phyloP scores from a whole-genome alignment of 345 rosid genomes.

The Linum tenue region DNA sequence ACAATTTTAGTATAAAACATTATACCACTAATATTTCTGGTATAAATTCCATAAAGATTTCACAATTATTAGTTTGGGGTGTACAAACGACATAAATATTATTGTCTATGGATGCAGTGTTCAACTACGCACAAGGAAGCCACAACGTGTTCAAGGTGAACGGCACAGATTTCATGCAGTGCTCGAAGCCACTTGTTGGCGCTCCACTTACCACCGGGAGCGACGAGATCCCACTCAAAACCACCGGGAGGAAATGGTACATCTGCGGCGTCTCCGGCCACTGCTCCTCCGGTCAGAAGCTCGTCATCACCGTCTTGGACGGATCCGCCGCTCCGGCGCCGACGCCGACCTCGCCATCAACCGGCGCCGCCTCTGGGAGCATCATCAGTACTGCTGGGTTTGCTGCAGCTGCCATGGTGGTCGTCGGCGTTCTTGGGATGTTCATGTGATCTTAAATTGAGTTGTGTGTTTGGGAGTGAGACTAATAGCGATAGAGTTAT shows the following conservation, averaged over 20 bases:
- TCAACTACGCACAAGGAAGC: conserved; percentile 12
- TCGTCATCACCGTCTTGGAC: not conserved
- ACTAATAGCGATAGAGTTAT: not conserved
- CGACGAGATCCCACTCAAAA: no score
- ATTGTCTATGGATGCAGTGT: conserved; percentile 13
- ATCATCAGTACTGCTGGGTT: conserved; percentile 4
- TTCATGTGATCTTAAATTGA: not conserved
- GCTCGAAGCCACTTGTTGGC: conserved; percentile 9
- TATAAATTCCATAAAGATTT: no score
- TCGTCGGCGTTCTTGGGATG: not conserved
- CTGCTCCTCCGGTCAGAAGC: no score
- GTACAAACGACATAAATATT: no score
- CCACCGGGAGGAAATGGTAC: no score
- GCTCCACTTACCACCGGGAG: conserved; percentile 8
- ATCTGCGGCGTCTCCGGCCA: no score
- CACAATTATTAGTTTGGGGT: no score
- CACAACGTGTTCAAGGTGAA: conserved; percentile 23
- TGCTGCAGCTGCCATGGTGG: not conserved
- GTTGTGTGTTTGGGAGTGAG: not conserved
- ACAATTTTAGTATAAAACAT: not conserved
- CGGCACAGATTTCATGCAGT: conserved; percentile 19
- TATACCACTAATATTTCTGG: no score
- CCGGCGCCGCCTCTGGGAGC: conserved; percentile 4
- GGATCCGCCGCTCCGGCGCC: not conserved
- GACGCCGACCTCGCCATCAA: not conserved